Evolutionary conservation across 371 early-diverging fungal species (phyloP).

Genomic region (Rhizopus sp.): DNA sequence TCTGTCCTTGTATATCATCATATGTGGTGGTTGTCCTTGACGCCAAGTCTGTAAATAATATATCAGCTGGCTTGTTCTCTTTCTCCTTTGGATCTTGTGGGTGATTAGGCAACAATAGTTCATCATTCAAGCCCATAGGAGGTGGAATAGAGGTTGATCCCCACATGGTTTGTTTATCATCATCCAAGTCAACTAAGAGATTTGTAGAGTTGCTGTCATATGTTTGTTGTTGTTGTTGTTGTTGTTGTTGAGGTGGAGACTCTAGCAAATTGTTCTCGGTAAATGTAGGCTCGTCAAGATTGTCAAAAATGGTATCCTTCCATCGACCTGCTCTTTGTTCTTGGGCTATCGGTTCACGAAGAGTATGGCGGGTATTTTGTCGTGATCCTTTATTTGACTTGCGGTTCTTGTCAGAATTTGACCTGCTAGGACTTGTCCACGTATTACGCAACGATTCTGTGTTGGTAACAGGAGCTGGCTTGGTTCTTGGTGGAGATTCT

Average conservation of each 20-base stretch:
- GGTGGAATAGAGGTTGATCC: background rate
- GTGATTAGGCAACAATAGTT: background rate
- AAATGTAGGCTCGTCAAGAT: too few relatives aligned
- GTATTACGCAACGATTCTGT: background rate
- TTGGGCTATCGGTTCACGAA: too few relatives aligned
- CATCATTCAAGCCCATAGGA: background rate
- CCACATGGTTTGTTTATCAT: background rate
- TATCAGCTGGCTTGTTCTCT: background rate
- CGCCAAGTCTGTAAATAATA: background rate
- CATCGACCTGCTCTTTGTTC: too few relatives aligned
- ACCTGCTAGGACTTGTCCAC: background rate
- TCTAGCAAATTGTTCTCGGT: background rate
- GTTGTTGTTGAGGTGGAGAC: background rate
- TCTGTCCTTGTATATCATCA: background rate
- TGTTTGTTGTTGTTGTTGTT: background rate
- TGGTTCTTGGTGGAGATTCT: background rate
- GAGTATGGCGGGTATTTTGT: too few relatives aligned
- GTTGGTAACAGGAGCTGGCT: background rate
- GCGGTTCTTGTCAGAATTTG: background rate
- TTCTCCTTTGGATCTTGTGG: background rate
- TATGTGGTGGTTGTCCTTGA: background rate
- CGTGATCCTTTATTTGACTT: too few relatives aligned
- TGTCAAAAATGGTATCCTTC: too few relatives aligned
- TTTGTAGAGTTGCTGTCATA: background rate
- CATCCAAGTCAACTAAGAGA: conserved; percentile 4